These are phyloP conservation scores for Rhizodiscina lignyota DNA, from an alignment of 495 filamentous ascomycete species.

Conservation along the genomic window DNA sequence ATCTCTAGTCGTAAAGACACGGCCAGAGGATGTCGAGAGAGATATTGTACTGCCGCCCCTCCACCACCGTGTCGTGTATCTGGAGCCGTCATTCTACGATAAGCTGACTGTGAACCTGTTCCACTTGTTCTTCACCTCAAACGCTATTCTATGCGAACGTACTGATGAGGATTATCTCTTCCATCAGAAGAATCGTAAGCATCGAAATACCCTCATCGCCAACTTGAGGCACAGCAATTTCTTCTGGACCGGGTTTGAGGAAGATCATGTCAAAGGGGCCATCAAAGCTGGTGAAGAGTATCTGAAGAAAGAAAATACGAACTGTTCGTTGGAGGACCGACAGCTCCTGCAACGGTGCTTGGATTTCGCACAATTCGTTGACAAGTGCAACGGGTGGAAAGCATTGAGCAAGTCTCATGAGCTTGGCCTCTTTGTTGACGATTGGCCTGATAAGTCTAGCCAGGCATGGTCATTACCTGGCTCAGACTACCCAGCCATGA, in stretches of 20 bases:
- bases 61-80: constrained; percentile 49
- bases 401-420: constrained; percentile 54
- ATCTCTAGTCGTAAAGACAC: constrained; percentile 67
- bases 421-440: constrained; percentile 52
- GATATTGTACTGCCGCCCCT: constrained; percentile 53
- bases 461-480: constrained; percentile 46
- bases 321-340: constrained; percentile 41
- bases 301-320: constrained; percentile 32
- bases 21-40: constrained; percentile 44
- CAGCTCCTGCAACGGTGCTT: constrained; percentile 44
- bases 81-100: constrained; percentile 74
- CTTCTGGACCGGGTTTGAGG: constrained; percentile 68
- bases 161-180: constrained; percentile 80
- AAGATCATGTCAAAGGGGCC: constrained; percentile 40
- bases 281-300: constrained; percentile 49
- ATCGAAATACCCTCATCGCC: constrained; percentile 45
- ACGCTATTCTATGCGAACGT: constrained; percentile 79
- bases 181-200: constrained; percentile 48
- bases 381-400: constrained; percentile 43
- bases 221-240: constrained; percentile 82
- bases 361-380: constrained; percentile 37
- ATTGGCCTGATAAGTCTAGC: constrained; percentile 36
- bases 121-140: constrained; percentile 60
- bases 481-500: constrained; percentile 12
- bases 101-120: constrained; percentile 74